Evolutionary conservation across 2,329 filamentous ascomycete genomes (phyloP).

Genomic region (Exophiala sideris): DNA sequence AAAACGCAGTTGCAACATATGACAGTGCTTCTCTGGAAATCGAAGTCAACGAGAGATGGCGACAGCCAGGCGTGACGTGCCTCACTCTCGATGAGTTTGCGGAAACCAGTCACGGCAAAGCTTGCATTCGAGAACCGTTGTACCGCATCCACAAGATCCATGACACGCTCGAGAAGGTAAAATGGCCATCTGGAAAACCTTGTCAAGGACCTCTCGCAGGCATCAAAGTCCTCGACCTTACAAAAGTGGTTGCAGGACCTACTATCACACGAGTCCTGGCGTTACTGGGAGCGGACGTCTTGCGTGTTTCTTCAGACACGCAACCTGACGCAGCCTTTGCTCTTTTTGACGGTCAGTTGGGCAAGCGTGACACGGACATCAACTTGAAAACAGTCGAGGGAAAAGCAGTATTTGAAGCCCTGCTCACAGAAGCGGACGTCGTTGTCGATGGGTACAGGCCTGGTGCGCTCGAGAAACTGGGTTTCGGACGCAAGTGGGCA

Average conservation of each 20-base stretch:
- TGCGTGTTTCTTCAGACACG: constrained; percentile 43
- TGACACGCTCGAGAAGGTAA: constrained; percentile 9
- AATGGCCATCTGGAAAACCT: constrained; percentile 11
- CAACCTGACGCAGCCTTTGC: constrained; percentile 50
- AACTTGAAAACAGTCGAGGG: constrained; percentile 46
- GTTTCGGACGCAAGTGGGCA: constrained; percentile 51
- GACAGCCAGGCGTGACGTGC: constrained; percentile 41
- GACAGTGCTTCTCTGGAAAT: too few species aligned
- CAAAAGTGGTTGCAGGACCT: constrained; percentile 44
- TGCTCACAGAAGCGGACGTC: constrained; percentile 50
- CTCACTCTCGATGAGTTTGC: constrained; percentile 37
- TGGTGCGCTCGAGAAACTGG: constrained; percentile 53
- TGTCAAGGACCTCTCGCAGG: constrained; percentile 41
- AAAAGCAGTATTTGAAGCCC: constrained; percentile 37
- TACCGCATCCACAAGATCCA: constrained; percentile 35
- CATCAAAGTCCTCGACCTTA: constrained; percentile 49
- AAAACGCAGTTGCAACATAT: too few species aligned
- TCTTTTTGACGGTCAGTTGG: constrained; percentile 70
- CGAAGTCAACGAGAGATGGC: constrained; percentile 30
- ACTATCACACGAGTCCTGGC: constrained; percentile 42
- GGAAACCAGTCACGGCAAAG: constrained; percentile 39
- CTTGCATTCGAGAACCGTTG: constrained; percentile 40
- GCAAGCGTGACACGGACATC: constrained; percentile 63
- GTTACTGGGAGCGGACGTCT: constrained; percentile 45
- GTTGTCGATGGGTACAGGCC: constrained; percentile 53